Percentiles rank a stretch among this genome's conserved stretches.
Evolutionary conservation across 805 yeast genomes (phyloP).

Genomic region (Ogataea ganodermae): DNA sequence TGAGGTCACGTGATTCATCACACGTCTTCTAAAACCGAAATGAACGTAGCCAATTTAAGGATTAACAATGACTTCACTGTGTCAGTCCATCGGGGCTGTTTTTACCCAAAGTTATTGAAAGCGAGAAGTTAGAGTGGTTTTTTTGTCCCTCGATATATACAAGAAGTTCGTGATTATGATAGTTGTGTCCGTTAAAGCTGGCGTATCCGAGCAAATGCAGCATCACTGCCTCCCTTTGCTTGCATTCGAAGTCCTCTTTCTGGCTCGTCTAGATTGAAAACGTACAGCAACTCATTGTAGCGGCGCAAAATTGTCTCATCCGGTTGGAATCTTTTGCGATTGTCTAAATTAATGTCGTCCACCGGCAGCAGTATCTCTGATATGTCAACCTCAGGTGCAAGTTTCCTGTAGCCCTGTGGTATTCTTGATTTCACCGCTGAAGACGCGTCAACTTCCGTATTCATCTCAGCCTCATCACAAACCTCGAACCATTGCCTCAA

Average conservation of each 20-base stretch:
- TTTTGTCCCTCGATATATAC: neutral
- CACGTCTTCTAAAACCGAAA: too few relatives aligned
- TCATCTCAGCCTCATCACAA: conserved; percentile 27
- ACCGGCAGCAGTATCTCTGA: conserved; percentile 15
- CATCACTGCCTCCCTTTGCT: neutral
- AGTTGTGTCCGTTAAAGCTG: neutral
- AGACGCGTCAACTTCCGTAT: conserved; percentile 9
- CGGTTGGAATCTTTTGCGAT: conserved; percentile 25
- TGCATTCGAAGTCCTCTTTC: neutral
- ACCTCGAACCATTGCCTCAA: conserved; percentile 32
- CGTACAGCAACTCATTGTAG: conserved; percentile 20
- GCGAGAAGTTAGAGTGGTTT: too few relatives aligned
- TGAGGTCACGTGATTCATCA: too few relatives aligned
- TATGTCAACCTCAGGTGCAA: conserved; percentile 8
- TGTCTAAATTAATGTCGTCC: conserved; percentile 23
- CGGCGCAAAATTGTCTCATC: conserved; percentile 24
- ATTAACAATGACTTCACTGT: too few relatives aligned
- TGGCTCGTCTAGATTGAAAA: conserved; percentile 15
- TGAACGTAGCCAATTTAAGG: too few relatives aligned
- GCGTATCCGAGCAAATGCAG: neutral
- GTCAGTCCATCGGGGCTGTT: too few relatives aligned
- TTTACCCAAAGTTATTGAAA: too few relatives aligned
- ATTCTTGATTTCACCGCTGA: conserved; percentile 4
- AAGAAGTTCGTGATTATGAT: neutral
- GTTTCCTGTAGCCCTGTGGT: conserved; percentile 10